Percentiles rank a stretch among this genome's conserved stretches.
These are phyloP conservation scores for Rhizophora mangle DNA, from an alignment of 345 rosid species.

Conservation along the genomic window DNA sequence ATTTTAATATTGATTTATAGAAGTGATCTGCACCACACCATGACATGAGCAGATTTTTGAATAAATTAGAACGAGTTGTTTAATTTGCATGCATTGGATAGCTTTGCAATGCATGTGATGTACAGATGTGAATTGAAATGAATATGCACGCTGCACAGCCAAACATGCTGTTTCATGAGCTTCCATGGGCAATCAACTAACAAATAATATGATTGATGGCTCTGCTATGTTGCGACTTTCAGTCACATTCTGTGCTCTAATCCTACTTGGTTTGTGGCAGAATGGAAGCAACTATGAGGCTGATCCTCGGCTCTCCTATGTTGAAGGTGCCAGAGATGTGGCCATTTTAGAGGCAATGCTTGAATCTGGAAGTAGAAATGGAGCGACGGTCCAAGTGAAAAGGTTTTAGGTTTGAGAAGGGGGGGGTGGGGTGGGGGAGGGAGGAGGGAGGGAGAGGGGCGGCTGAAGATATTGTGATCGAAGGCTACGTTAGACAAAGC, in stretches of 20 bases:
- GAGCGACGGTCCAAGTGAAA: constrained; percentile 57
- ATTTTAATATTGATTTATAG: neutral
- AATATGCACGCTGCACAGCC: no score
- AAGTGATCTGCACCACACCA: neutral
- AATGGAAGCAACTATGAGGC: constrained; percentile 42
- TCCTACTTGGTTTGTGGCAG: constrained; percentile 33
- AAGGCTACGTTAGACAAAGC: no score
- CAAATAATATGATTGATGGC: neutral
- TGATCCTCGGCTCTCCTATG: constrained; percentile 66
- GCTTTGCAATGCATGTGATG: no score
- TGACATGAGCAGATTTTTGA: neutral
- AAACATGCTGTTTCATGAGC: neutral
- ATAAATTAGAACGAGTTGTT: neutral
- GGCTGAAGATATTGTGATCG: no score
- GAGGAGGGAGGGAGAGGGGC: no score
- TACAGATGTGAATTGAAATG: no score
- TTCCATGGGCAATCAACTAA: neutral
- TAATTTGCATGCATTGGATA: neutral
- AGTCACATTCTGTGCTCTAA: neutral
- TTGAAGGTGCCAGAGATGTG: constrained; percentile 91
- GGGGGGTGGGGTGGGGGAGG: no score
- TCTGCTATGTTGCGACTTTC: neutral
- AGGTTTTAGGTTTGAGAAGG: constrained; percentile 34
- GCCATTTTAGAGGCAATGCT: constrained; percentile 93
- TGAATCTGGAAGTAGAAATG: constrained; percentile 68